A percentile compares a stretch with the other conserved stretches of the same genome.
Conservation (phyloP, 2,329 filamentous ascomycete genomes). For the Coleophoma eucalyptorum region DNA sequence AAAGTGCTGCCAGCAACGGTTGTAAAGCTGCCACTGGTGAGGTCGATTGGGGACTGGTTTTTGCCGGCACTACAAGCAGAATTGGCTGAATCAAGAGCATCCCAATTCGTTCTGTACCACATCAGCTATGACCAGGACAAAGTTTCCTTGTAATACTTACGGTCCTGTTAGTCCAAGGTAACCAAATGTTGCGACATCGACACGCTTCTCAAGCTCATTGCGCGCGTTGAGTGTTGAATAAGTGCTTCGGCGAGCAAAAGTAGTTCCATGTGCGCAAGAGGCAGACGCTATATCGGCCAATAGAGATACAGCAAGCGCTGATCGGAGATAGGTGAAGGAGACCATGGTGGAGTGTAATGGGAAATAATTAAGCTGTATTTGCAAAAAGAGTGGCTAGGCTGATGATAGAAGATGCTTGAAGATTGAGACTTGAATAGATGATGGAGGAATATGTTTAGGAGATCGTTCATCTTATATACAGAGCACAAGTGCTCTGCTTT, state of each 20-base stretch:
- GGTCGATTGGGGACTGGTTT: constrained; percentile 14
- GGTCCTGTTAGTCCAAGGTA: constrained; percentile 13
- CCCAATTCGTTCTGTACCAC: constrained; percentile 7
- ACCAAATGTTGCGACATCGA: constrained; percentile 12
- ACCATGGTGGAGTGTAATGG: neutral
- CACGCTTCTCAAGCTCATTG: constrained; percentile 4
- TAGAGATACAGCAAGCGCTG: neutral
- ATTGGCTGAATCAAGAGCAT: constrained; percentile 7
- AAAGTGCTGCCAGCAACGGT: constrained; percentile 3
- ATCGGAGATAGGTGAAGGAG: neutral
- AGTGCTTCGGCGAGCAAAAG: constrained; percentile 8
- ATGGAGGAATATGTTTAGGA: too few relatives aligned
- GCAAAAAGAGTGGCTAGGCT: neutral
- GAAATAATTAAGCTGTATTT: neutral
- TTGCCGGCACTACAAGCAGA: constrained; percentile 8
- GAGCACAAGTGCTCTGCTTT: too few relatives aligned
- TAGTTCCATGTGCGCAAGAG: constrained; percentile 16
- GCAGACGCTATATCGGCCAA: constrained; percentile 8
- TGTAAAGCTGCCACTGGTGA: constrained; percentile 4
- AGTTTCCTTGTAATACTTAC: constrained; percentile 5
- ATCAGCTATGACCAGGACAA: too few relatives aligned
- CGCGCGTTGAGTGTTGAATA: constrained; percentile 4
- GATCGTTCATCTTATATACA: too few relatives aligned
- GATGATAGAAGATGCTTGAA: too few relatives aligned
- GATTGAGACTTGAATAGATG: too few relatives aligned